These are phyloP conservation scores for Basipetospora chlamydospora DNA, from an alignment of 2,329 filamentous ascomycete species.

Conservation along the genomic window DNA sequence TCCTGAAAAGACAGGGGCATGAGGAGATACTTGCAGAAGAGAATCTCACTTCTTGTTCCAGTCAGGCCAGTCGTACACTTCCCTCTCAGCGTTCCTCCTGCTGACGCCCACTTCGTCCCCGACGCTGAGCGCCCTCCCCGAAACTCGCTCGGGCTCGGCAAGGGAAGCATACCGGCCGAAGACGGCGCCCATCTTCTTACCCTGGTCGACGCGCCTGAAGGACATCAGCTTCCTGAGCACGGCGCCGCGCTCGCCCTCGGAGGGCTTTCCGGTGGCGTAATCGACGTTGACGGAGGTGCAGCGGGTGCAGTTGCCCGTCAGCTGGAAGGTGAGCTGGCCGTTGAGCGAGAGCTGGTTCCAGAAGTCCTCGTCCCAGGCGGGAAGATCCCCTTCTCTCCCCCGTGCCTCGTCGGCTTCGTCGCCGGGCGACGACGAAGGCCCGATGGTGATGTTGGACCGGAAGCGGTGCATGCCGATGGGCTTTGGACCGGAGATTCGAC, in stretches of 20 bases:
- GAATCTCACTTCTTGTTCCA: neutral
- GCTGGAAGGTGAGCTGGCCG: constrained; percentile 25
- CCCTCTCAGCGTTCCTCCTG: constrained; percentile 32
- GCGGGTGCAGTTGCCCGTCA: constrained; percentile 57
- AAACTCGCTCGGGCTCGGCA: constrained; percentile 10
- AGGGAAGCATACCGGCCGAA: constrained; percentile 64
- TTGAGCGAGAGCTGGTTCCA: constrained; percentile 47
- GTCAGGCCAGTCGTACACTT: constrained; percentile 36
- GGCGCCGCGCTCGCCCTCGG: constrained; percentile 39
- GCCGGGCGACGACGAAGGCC: constrained; percentile 18
- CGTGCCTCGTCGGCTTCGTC: too few species aligned
- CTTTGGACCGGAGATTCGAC: constrained; percentile 24
- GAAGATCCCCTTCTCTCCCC: too few species aligned
- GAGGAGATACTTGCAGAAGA: too few species aligned
- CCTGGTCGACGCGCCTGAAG: constrained; percentile 56
- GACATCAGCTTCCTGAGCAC: constrained; percentile 56
- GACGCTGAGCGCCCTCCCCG: constrained; percentile 24
- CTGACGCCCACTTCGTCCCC: constrained; percentile 42
- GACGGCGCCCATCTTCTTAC: constrained; percentile 51
- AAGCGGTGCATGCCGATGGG: constrained; percentile 51
- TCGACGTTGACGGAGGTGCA: constrained; percentile 60
- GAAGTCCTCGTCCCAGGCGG: constrained; percentile 55
- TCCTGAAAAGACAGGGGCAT: too few species aligned
- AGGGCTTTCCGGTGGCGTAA: constrained; percentile 47
- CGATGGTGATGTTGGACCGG: constrained; percentile 52